Conservation (phyloP, 2,329 filamentous ascomycete genomes). For the Botrytis cinerea region DNA sequence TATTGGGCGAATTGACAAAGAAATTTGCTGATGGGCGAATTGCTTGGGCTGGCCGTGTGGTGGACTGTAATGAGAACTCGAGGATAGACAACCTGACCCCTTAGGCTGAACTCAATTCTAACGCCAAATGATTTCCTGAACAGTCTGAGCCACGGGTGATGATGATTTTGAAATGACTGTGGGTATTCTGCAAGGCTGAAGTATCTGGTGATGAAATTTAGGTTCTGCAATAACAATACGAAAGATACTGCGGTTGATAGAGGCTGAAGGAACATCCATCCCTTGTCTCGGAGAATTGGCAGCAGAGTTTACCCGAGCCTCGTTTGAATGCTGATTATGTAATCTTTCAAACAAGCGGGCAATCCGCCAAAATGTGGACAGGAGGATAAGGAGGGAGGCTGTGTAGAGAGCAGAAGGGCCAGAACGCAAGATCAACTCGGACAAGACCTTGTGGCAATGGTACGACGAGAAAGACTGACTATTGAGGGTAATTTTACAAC, state of each 20-base stretch:
- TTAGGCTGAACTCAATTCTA: constrained; percentile 7
- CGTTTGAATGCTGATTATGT: neutral
- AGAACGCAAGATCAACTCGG: constrained; percentile 13
- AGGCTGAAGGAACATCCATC: constrained; percentile 21
- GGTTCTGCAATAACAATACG: constrained; percentile 8
- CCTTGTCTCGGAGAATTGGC: constrained; percentile 10
- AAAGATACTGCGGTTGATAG: constrained; percentile 18
- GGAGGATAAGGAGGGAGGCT: constrained; percentile 9
- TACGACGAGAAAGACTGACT: constrained; percentile 10
- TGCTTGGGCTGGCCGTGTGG: constrained; percentile 30
- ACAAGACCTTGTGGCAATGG: constrained; percentile 7
- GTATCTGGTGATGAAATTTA: constrained; percentile 18
- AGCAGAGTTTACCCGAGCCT: neutral
- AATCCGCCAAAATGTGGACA: neutral
- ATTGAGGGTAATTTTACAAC: neutral
- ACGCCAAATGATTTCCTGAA: constrained; percentile 10
- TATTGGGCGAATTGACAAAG: constrained; percentile 34
- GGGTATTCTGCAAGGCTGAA: constrained; percentile 34
- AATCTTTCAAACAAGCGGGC: neutral
- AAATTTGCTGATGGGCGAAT: constrained; percentile 12
- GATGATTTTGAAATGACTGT: constrained; percentile 13
- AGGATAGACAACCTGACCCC: constrained; percentile 13
- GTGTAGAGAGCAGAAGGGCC: constrained; percentile 6
- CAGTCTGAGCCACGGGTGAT: constrained; percentile 1
- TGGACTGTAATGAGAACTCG: constrained; percentile 5